Evolutionary conservation across 2,329 filamentous ascomycete species (phyloP).

Genomic region (Sporothrix globosa): DNA sequence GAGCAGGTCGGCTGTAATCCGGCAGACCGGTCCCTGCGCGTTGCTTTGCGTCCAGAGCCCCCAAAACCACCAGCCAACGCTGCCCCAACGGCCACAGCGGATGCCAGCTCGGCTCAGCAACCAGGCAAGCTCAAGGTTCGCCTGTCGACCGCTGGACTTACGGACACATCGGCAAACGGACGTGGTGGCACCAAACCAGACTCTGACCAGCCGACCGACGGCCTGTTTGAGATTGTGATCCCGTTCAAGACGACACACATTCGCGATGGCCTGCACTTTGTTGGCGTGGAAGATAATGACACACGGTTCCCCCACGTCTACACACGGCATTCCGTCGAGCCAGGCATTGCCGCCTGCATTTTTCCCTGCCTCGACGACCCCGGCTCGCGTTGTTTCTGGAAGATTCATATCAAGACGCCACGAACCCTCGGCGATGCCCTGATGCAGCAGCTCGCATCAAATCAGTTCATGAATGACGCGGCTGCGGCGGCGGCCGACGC

Average conservation of each 20-base stretch:
- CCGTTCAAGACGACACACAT: conserved; percentile 77
- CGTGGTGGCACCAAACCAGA: not conserved
- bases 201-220: conserved; percentile 32
- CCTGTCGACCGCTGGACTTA: conserved; percentile 27
- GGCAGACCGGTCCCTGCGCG: conserved; percentile 55
- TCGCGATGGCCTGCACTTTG: conserved; percentile 88
- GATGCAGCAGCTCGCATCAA: conserved; percentile 51
- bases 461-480: conserved; percentile 40
- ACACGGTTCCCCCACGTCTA: conserved; percentile 88
- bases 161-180: not conserved
- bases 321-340: conserved; percentile 76
- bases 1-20: conserved; percentile 60
- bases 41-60: conserved; percentile 46
- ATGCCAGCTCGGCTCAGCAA: conserved; percentile 11
- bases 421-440: conserved; percentile 81
- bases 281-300: conserved; percentile 79
- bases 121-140: conserved; percentile 34
- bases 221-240: conserved; percentile 56
- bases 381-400: conserved; percentile 76
- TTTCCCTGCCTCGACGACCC: conserved; percentile 94
- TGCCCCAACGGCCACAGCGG: not conserved
- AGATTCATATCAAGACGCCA: conserved; percentile 82
- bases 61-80: conserved; percentile 29
- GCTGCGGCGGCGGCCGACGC: conserved; percentile 15
- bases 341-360: conserved; percentile 79